Conservation (phyloP, 1,139 yeast species). For the Saccharomycopsis crataegensis region DNA sequence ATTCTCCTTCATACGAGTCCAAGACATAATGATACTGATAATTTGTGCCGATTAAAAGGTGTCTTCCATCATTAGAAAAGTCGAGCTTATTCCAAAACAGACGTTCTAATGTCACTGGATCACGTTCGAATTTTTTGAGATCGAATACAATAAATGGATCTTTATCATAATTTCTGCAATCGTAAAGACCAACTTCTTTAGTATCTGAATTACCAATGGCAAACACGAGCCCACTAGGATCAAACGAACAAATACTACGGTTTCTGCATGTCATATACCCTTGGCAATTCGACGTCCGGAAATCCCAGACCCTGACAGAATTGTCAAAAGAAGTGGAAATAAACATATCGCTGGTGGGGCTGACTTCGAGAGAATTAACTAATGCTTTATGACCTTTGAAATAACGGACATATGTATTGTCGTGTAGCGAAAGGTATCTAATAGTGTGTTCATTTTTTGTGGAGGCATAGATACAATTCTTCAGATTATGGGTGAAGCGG, state of each 20-base stretch:
- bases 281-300: constrained; percentile 51
- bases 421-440: constrained; percentile 68
- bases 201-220: constrained; percentile 53
- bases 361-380: constrained; percentile 66
- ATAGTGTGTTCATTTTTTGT: constrained; percentile 70
- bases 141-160: constrained; percentile 43
- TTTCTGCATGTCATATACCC: constrained; percentile 56
- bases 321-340: constrained; percentile 69
- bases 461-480: constrained; percentile 75
- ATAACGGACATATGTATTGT: constrained; percentile 74
- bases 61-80: constrained; percentile 77
- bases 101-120: constrained; percentile 11
- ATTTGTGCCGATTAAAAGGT: constrained; percentile 58
- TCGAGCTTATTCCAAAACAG: constrained; percentile 58
- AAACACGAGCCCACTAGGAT: constrained; percentile 77
- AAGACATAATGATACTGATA: constrained; percentile 47
- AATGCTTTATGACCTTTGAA: constrained; percentile 79
- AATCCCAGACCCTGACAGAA: constrained; percentile 83
- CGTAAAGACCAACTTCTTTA: constrained; percentile 52
- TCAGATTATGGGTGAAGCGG: constrained; percentile 68
- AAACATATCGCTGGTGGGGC: constrained; percentile 64
- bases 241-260: constrained; percentile 59
- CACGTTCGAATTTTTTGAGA: constrained; percentile 31
- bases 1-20: constrained; percentile 66
- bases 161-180: constrained; percentile 47